Conservation (phyloP, 208 protist species). For the Wallacemonas sp. region DNA sequence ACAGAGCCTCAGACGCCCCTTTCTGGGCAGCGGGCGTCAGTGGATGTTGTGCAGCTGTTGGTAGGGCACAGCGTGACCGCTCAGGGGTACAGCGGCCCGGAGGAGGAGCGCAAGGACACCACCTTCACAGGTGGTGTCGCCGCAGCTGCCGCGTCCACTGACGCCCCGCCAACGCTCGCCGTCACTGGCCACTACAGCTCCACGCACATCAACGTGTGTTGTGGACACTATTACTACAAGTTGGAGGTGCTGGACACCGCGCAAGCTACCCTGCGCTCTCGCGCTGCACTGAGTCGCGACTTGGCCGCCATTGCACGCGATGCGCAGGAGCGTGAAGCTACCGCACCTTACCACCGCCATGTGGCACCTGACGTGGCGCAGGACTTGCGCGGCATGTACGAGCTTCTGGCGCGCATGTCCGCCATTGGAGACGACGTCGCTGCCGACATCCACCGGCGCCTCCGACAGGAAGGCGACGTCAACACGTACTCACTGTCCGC, state of each 20-base stretch:
- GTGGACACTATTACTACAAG: conserved; percentile 65
- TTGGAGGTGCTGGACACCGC: conserved; percentile 49
- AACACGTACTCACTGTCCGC: conserved; percentile 54
- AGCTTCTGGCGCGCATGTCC: conserved; percentile 47
- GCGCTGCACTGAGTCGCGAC: background rate
- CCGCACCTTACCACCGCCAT: conserved; percentile 11
- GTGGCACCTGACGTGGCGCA: conserved; percentile 31
- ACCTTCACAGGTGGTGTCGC: conserved; percentile 16
- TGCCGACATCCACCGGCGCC: conserved; percentile 58
- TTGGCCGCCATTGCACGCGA: conserved; percentile 13
- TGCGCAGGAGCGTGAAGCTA: conserved; percentile 2
- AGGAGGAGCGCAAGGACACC: conserved; percentile 22
- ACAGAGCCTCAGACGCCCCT: no score
- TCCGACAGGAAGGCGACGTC: conserved; percentile 51
- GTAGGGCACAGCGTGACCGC: conserved; percentile 11
- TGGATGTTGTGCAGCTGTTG: background rate
- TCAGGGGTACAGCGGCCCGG: conserved; percentile 16
- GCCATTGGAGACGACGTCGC: conserved; percentile 31
- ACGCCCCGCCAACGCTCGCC: conserved; percentile 17
- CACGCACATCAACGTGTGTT: conserved; percentile 75
- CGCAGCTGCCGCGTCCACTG: background rate
- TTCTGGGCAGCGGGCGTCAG: background rate
- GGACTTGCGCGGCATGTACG: conserved; percentile 40
- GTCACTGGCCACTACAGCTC: conserved; percentile 10
- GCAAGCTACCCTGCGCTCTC: background rate